A percentile compares a stretch with the other conserved stretches of the same genome.
These are phyloP conservation scores for Pulveroboletus sp. DNA, from an alignment of 768 basidiomycete genomes.

Conservation along the genomic window DNA sequence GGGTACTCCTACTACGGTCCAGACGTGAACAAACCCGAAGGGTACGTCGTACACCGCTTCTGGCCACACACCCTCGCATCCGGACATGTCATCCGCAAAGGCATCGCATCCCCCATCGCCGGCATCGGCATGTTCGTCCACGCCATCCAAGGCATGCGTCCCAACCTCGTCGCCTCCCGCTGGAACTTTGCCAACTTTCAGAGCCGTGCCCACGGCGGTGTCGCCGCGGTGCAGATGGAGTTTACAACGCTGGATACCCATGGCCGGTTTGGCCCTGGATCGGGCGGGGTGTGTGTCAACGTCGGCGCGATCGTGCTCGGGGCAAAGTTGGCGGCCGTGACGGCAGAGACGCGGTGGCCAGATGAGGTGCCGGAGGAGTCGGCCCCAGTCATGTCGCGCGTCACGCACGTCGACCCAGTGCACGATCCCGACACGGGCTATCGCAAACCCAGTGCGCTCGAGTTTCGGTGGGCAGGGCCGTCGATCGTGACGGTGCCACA, in stretches of 20 bases:
- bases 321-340: constrained; percentile 72
- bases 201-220: constrained; percentile 65
- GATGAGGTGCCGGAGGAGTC: constrained; percentile 52
- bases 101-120: constrained; percentile 51
- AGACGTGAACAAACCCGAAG: constrained; percentile 66
- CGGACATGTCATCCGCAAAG: constrained; percentile 69
- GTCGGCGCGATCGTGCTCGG: constrained; percentile 82
- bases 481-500: constrained; percentile 53
- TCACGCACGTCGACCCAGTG: constrained; percentile 56
- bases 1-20: constrained; percentile 88
- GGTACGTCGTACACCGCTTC: constrained; percentile 88
- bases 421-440: constrained; percentile 84
- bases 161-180: constrained; percentile 84
- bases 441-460: constrained; percentile 61
- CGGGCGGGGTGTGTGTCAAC: constrained; percentile 82
- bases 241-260: constrained; percentile 81
- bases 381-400: constrained; percentile 58
- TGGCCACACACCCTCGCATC: constrained; percentile 69
- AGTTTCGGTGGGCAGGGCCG: constrained; percentile 77
- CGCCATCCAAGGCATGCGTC: constrained; percentile 98
- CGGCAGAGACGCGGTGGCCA: constrained; percentile 77
- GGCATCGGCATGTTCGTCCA: constrained; percentile 88
- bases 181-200: constrained; percentile 98
- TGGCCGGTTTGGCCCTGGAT: constrained; percentile 76
- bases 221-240: constrained; percentile 93